Conservation (phyloP, 2,329 filamentous ascomycete genomes). For the Trichocomaceae sp. region DNA sequence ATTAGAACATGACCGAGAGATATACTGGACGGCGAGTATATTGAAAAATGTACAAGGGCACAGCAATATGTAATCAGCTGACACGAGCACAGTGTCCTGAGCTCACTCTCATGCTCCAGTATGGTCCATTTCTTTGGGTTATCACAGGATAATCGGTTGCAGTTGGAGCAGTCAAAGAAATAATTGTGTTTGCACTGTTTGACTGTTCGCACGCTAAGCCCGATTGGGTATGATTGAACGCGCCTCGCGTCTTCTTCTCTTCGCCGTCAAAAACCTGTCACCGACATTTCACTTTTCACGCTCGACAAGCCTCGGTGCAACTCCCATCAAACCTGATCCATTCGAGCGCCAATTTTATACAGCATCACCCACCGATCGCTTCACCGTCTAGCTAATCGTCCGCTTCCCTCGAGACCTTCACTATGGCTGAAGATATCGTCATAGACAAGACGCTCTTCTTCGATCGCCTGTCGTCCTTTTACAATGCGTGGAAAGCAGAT, state of each 20-base stretch:
- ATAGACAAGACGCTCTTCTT: slow-evolving; percentile 94
- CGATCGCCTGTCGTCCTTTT: slow-evolving; percentile 79
- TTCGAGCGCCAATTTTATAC: neutral
- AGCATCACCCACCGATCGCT: neutral
- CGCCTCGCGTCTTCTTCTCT: slow-evolving; percentile 11
- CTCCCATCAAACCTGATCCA: neutral
- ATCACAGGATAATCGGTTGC: no score
- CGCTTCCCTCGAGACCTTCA: slow-evolving; percentile 10
- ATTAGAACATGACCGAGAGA: neutral
- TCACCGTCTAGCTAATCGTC: neutral
- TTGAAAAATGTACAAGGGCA: neutral
- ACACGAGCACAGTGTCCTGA: neutral
- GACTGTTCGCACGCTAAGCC: slow-evolving; percentile 6
- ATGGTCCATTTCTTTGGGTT: neutral
- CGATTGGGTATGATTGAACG: slow-evolving; percentile 12
- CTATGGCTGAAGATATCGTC: slow-evolving; percentile 74
- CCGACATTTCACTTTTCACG: neutral
- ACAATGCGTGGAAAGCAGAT: slow-evolving; percentile 92
- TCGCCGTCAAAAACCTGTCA: neutral
- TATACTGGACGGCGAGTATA: neutral
- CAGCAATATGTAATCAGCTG: neutral
- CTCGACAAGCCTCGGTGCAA: neutral
- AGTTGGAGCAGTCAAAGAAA: neutral
- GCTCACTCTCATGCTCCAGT: neutral
- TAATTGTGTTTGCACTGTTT: slow-evolving; percentile 4